Base-by-base conservation (phyloP, 768 basidiomycete genomes). In the Suillus decipiens region DNA sequence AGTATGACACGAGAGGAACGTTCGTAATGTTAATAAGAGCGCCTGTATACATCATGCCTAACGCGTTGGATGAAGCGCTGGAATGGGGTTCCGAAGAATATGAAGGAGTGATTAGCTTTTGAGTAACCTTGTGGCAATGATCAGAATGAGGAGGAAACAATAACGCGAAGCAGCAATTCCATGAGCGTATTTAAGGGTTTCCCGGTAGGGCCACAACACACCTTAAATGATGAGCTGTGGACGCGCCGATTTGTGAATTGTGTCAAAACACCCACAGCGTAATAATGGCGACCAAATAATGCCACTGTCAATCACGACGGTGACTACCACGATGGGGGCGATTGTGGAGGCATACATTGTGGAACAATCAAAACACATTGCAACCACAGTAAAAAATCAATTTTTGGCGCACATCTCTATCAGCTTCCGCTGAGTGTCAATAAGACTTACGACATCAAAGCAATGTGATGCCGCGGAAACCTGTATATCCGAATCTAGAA, bases 71-170 rank as follows among this genome's bases (percentile, higher is more conserved):
- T 22, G 22, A 12, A 47, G 45, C 43, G 7, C 22, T 22, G n/a
- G n/a, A 45, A 47, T 45, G 11, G 5, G 11, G 22, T 48, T 48
- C 6, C 2, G 36, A 55, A 22, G 53, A 61, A 5, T 41, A 47
- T 17, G 67, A 24, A 6, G 63, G 36, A 28, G 64, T 31, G 7
- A 63, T 41, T 34, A 59, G 19, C 41, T 63, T 63, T 61, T 61
- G 17, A 39, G 56, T 58, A n/a, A 60, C 5, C 14, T 72, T 61
- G 17, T 68, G 9, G 2, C 34, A 19, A 11, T 45, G 43, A 22
- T 22, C n/a, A 45, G 43, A 14, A 51, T 48, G 36, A 34, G 31
- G 61, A n/a, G 11, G 34, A 61, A 34, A 3, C 31, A 11, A 5
- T 31, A n/a, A n/a, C 6, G 45, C 24, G 22, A 31, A 57, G 22